phyloP scores from a whole-genome alignment of 352 stramenopile genomes.

The Phytopythium kandeliae region DNA sequence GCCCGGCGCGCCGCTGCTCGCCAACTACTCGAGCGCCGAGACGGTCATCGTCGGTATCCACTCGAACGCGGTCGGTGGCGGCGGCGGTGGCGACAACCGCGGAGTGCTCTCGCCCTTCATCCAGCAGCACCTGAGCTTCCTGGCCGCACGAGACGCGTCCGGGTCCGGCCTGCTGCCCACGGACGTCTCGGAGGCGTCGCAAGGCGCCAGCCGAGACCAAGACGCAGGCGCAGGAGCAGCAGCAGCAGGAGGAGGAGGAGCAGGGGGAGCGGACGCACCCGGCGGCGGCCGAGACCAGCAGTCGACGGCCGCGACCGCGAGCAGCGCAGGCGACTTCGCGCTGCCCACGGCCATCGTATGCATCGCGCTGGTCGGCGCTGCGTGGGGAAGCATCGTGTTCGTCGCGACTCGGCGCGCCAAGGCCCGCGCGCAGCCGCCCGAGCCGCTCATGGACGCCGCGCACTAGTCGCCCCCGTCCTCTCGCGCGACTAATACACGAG shows the following conservation, averaged over 20 bases:
- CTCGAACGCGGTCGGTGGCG: slow-evolving; percentile 28
- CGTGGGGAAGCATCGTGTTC: slow-evolving; percentile 49
- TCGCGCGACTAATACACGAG: too few species aligned
- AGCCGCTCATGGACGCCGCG: slow-evolving; percentile 2
- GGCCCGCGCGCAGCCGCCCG: not conserved
- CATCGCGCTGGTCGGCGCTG: slow-evolving; percentile 38
- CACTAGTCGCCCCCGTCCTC: not conserved
- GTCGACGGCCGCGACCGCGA: slow-evolving; percentile 5
- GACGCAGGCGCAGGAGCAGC: not conserved
- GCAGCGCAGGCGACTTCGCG: slow-evolving; percentile 12
- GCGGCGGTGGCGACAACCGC: slow-evolving; percentile 31
- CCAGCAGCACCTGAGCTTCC: slow-evolving; percentile 31
- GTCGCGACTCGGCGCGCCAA: slow-evolving; percentile 22
- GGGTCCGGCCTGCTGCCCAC: slow-evolving; percentile 2
- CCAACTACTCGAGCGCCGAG: slow-evolving; percentile 42
- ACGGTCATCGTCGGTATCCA: slow-evolving; percentile 67
- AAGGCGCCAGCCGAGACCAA: too few species aligned
- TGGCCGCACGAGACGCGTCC: slow-evolving; percentile 11
- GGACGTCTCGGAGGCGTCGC: too few species aligned
- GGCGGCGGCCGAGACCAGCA: slow-evolving; percentile 1
- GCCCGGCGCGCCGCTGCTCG: slow-evolving; percentile 47
- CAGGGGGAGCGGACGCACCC: not conserved
- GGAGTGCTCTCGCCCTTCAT: slow-evolving; percentile 50
- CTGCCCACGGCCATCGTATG: slow-evolving; percentile 39
- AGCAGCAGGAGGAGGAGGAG: not conserved